Conservation (phyloP, 164 flowering plant species). For the Sextonia rubra region DNA sequence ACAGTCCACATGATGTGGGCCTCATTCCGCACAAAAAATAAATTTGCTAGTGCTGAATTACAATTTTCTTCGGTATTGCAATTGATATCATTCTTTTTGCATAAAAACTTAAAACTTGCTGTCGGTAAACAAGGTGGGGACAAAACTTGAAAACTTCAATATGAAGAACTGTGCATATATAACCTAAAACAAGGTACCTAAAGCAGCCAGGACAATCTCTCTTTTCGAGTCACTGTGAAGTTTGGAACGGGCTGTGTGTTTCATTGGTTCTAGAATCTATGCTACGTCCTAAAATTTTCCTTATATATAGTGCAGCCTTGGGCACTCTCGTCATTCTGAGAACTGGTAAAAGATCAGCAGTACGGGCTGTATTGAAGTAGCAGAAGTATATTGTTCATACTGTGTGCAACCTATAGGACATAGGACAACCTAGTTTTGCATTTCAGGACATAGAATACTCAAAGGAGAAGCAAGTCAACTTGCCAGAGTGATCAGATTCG, state of each 20-base stretch:
- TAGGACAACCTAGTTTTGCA: constrained; percentile 1
- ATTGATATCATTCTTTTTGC: no score
- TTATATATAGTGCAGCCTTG: constrained; percentile 40
- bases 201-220: constrained; percentile 51
- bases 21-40: no score
- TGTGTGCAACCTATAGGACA: not conserved
- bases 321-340: constrained; percentile 21
- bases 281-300: constrained; percentile 19
- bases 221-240: constrained; percentile 60
- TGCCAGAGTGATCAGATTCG: constrained; percentile 5
- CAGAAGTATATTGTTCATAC: not conserved
- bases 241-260: constrained; percentile 47
- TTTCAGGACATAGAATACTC: constrained; percentile 1
- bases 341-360: constrained; percentile 19
- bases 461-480: not conserved
- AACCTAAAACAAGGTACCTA: no score
- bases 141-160: no score
- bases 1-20: no score
- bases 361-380: not conserved
- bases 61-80: no score
- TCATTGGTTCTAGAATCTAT: constrained; percentile 49
- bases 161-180: no score
- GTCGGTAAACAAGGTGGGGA: no score
- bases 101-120: no score
- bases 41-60: no score